Percentiles rank a stretch among this genome's conserved stretches.
phyloP scores from a whole-genome alignment of 1,284 basidiomycete genomes.

The Gomphus bonarii region DNA sequence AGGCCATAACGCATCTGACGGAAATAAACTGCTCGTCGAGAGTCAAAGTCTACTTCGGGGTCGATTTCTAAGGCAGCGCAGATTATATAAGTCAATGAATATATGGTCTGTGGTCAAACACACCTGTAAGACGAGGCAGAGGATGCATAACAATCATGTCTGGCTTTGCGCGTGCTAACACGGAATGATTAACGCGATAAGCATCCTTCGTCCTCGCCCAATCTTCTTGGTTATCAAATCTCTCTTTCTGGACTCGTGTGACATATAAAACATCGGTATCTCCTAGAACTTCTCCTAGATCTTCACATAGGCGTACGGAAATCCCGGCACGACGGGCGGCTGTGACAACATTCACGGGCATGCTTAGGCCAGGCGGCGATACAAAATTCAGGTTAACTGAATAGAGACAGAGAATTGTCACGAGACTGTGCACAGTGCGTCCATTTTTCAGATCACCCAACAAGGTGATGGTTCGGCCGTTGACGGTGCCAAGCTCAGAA shows the following conservation, averaged over 20 bases:
- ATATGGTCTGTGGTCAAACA: not conserved
- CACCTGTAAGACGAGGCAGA: slow-evolving; percentile 85
- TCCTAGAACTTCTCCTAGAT: slow-evolving; percentile 81
- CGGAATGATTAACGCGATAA: slow-evolving; percentile 90
- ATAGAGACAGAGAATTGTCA: slow-evolving; percentile 88
- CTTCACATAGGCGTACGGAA: slow-evolving; percentile 70
- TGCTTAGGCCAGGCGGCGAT: slow-evolving; percentile 79
- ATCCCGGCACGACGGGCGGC: slow-evolving; percentile 80
- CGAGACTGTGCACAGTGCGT: slow-evolving; percentile 93
- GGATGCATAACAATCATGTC: slow-evolving; percentile 99
- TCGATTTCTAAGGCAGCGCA: slow-evolving; percentile 71
- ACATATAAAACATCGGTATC: slow-evolving; percentile 98
- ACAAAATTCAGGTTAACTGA: slow-evolving; percentile 95
- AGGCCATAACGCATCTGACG: slow-evolving; percentile 98
- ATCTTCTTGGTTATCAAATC: slow-evolving; percentile 75
- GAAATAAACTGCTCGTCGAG: slow-evolving; percentile 91
- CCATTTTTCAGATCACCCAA: slow-evolving; percentile 98
- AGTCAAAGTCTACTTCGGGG: slow-evolving; percentile 97
- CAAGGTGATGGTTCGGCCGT: slow-evolving; percentile 89
- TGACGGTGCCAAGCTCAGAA: slow-evolving; percentile 95
- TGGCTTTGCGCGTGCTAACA: slow-evolving; percentile 85
- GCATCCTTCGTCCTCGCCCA: slow-evolving; percentile 90
- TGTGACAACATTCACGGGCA: slow-evolving; percentile 83
- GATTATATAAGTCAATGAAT: not conserved
- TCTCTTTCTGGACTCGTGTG: slow-evolving; percentile 93